A percentile compares a stretch with the other conserved stretches of the same genome.
These are phyloP conservation scores for Kodamaea suecica DNA, from an alignment of 1,139 yeast species.

Conservation along the genomic window DNA sequence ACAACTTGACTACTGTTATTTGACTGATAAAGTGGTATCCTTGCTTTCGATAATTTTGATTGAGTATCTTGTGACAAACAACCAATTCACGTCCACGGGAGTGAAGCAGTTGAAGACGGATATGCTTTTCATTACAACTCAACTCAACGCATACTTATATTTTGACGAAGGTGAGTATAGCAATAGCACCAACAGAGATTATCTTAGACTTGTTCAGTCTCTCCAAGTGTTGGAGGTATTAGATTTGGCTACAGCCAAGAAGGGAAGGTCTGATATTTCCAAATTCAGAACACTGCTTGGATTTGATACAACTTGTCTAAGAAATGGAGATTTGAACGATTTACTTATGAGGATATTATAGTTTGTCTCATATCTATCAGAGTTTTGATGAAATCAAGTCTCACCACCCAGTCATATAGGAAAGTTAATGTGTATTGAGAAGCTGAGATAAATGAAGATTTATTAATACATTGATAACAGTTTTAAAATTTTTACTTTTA, in stretches of 20 bases:
- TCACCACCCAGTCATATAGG: no score
- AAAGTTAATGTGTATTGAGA: no score
- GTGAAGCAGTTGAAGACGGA: slow-evolving; percentile 56
- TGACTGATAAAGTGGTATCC: slow-evolving; percentile 40
- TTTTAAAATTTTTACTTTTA: no score
- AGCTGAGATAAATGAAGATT: no score
- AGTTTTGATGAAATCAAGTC: no score
- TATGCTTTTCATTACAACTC: slow-evolving; percentile 42
- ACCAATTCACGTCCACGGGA: slow-evolving; percentile 58
- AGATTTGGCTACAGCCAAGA: slow-evolving; percentile 21
- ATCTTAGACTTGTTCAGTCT: slow-evolving; percentile 32
- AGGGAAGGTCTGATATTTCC: slow-evolving; percentile 15
- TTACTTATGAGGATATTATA: slow-evolving; percentile 29
- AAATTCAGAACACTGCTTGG: slow-evolving; percentile 26
- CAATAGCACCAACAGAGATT: slow-evolving; percentile 29
- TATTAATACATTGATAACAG: no score
- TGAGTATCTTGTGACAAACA: slow-evolving; percentile 61
- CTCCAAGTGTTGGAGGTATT: slow-evolving; percentile 38
- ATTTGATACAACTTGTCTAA: slow-evolving; percentile 29
- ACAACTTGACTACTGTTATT: slow-evolving; percentile 26
- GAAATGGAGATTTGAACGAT: slow-evolving; percentile 13
- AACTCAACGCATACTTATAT: slow-evolving; percentile 28
- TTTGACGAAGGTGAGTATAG: slow-evolving; percentile 16
- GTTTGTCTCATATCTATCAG: no score
- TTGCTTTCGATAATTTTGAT: slow-evolving; percentile 48